Evolutionary conservation across 2,329 filamentous ascomycete species (phyloP).

Genomic region (Diaporthe sp.): DNA sequence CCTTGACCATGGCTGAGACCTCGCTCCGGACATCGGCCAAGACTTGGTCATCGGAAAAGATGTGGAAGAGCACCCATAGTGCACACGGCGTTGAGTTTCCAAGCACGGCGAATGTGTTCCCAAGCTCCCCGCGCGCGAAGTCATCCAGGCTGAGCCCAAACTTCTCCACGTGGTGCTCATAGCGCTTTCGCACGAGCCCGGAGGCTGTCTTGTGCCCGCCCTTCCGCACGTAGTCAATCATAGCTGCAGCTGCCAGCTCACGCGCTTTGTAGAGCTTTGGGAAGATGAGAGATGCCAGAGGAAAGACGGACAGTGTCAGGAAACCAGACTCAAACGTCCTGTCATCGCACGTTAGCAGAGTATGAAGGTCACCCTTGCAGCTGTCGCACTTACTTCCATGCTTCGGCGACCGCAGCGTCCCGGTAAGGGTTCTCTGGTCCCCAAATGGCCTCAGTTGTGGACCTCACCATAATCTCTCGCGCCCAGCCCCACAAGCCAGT

Average conservation of each 20-base stretch:
- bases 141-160: conserved; percentile 44
- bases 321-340: conserved; percentile 9
- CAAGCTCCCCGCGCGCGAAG: conserved; percentile 47
- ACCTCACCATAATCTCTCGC: conserved; percentile 41
- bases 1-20: background rate
- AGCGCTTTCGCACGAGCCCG: conserved; percentile 44
- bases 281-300: background rate
- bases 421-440: conserved; percentile 48
- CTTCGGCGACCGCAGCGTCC: conserved; percentile 43
- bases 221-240: conserved; percentile 43
- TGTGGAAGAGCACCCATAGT: conserved; percentile 47
- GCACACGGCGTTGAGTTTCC: conserved; percentile 45
- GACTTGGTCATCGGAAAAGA: conserved; percentile 44
- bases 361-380: background rate
- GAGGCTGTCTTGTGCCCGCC: conserved; percentile 46
- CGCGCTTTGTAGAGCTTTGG: background rate
- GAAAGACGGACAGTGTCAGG: background rate
- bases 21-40: conserved; percentile 45
- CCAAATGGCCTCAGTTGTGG: conserved; percentile 47
- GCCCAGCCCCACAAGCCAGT: conserved; percentile 44
- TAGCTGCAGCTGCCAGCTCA: background rate
- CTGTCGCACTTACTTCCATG: conserved; percentile 43
- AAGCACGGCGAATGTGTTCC: conserved; percentile 47
- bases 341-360: background rate
- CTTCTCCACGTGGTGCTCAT: conserved; percentile 44